Evolutionary conservation across 2,329 filamentous ascomycete species (phyloP).

Genomic region (Trichoderma brevicompactum): DNA sequence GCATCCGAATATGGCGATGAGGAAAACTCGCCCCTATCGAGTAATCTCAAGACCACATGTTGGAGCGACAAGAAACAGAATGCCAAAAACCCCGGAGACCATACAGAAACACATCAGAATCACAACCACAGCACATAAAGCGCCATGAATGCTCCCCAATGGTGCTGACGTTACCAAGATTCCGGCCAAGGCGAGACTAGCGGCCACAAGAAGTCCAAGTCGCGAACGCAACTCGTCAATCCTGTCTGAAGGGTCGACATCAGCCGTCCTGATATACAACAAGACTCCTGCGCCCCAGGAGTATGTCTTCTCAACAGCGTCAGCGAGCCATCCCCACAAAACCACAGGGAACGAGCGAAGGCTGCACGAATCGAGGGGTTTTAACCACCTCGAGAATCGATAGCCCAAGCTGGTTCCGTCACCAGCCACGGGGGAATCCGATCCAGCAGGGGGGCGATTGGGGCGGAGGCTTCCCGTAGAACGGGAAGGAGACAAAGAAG

Average conservation of each 20-base stretch:
- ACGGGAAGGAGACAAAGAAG: not conserved
- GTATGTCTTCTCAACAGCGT: not conserved
- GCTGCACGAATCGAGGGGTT: not conserved
- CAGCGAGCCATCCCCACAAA: not conserved
- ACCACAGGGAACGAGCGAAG: not conserved
- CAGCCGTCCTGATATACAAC: not conserved
- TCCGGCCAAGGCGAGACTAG: not conserved
- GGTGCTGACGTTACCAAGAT: not conserved
- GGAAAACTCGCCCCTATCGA: not conserved
- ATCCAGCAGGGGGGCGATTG: slow-evolving; percentile 5
- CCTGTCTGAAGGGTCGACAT: not conserved
- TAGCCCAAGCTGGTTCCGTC: not conserved
- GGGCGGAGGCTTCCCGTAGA: not conserved
- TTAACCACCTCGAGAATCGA: not conserved
- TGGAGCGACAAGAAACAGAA: not conserved
- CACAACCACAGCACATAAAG: not conserved
- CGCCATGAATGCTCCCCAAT: not conserved
- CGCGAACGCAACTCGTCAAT: not conserved
- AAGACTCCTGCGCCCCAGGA: not conserved
- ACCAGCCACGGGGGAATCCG: not conserved
- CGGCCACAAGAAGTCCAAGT: not conserved
- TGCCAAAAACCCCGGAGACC: not conserved
- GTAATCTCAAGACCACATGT: not conserved
- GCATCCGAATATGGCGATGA: not conserved
- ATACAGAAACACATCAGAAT: not conserved